Conservation (phyloP, 305 asterid genomes). For the Solanum hybrid region DNA sequence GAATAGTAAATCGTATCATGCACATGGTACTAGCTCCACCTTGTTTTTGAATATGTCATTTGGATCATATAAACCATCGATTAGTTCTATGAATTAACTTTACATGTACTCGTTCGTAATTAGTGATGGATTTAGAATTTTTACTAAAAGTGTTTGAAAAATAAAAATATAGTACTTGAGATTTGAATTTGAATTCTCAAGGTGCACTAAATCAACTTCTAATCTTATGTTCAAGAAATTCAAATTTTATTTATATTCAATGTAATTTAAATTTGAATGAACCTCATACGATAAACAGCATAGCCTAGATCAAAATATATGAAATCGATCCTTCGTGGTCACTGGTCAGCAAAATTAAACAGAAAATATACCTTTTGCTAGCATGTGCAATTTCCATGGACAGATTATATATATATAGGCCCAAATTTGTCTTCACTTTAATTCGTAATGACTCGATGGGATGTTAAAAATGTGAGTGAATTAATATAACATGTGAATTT, state of each 20-base stretch:
- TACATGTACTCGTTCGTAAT: no score
- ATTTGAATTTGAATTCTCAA: no score
- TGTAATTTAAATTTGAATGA: no score
- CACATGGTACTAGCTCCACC: not conserved
- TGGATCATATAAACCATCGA: not conserved
- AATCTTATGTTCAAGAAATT: no score
- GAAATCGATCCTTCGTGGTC: not conserved
- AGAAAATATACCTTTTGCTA: not conserved
- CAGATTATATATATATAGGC: not conserved
- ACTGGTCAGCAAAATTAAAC: not conserved
- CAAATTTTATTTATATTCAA: not conserved
- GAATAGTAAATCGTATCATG: not conserved
- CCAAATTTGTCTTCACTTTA: not conserved
- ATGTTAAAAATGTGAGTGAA: not conserved
- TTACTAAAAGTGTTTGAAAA: no score
- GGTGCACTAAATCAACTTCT: not conserved
- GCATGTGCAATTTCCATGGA: not conserved
- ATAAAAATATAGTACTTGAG: no score
- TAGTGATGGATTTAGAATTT: not conserved
- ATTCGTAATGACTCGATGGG: not conserved
- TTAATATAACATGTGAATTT: not conserved
- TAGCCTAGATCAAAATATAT: no score
- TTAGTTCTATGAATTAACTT: no score
- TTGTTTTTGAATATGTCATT: no score
- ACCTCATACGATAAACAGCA: no score